Conservation (phyloP, 192 early-diverging fungal species). For the Coemansia reversa region DNA sequence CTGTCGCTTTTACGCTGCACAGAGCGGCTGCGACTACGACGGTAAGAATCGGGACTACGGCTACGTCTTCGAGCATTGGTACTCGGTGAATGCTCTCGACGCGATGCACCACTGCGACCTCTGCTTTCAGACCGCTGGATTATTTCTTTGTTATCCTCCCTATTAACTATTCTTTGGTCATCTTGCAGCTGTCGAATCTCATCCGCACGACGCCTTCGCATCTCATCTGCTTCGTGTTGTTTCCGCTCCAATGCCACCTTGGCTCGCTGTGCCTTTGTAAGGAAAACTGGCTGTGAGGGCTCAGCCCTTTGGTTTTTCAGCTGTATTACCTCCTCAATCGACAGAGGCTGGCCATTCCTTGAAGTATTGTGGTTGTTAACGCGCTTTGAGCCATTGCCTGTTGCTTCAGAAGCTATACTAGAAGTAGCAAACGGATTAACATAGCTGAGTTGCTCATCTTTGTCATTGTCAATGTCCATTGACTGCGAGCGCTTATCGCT, state of each 20-base stretch:
- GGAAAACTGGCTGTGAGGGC: slow-evolving; percentile 57
- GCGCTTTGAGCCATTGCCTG: background rate
- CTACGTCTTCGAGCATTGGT: background rate
- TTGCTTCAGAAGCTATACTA: background rate
- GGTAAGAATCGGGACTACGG: slow-evolving; percentile 3
- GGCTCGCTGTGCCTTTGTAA: slow-evolving; percentile 90
- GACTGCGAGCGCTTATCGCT: background rate
- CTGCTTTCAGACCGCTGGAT: slow-evolving; percentile 2
- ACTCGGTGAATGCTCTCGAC: slow-evolving; percentile 19
- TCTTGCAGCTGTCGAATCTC: slow-evolving; percentile 53
- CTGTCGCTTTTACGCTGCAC: background rate
- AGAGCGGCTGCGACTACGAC: background rate
- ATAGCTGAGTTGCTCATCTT: background rate
- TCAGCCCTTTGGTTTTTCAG: slow-evolving; percentile 26
- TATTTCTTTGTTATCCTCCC: background rate
- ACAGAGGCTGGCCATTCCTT: slow-evolving; percentile 21
- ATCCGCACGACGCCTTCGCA: slow-evolving; percentile 61
- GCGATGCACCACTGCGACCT: background rate
- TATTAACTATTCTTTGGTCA: background rate
- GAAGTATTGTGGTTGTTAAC: background rate
- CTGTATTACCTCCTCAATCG: slow-evolving; percentile 44
- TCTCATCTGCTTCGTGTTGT: slow-evolving; percentile 77
- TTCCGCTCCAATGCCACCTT: slow-evolving; percentile 80
- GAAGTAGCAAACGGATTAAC: background rate
- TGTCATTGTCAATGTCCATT: background rate